A percentile compares a stretch with the other conserved stretches of the same genome.
These are phyloP conservation scores for Coemansia sp. DNA, from an alignment of 192 early-diverging fungal genomes.

Conservation along the genomic window DNA sequence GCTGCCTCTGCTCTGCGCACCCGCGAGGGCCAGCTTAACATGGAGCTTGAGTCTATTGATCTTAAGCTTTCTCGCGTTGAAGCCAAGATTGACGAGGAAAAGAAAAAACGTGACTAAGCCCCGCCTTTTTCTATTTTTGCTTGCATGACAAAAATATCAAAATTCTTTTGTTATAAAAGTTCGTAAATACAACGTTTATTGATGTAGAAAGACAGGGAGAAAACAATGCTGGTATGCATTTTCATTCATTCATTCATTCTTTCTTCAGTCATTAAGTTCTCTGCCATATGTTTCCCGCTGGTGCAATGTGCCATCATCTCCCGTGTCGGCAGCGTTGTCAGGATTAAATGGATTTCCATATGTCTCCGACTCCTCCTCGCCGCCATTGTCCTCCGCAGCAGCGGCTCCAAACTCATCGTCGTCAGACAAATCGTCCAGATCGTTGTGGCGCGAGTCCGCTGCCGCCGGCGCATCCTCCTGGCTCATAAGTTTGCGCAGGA, in stretches of 20 bases:
- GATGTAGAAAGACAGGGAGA: background rate
- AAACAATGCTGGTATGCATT: background rate
- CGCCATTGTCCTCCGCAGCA: background rate
- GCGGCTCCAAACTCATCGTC: background rate
- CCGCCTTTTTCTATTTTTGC: background rate
- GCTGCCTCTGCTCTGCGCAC: slow-evolving; percentile 15
- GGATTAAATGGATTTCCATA: background rate
- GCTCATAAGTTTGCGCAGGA: slow-evolving; percentile 33
- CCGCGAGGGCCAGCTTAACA: slow-evolving; percentile 21
- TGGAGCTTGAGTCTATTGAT: slow-evolving; percentile 37
- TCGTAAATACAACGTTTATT: slow-evolving; percentile 14
- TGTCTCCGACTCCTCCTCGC: background rate
- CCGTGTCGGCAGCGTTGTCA: background rate
- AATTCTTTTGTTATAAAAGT: no score
- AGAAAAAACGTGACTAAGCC: slow-evolving; percentile 4
- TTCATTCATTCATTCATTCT: background rate
- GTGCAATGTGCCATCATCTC: background rate
- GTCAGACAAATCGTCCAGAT: background rate
- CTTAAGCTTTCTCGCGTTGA: slow-evolving; percentile 39
- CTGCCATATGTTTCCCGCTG: slow-evolving; percentile 9
- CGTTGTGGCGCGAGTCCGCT: slow-evolving; percentile 6
- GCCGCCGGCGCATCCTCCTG: slow-evolving; percentile 15
- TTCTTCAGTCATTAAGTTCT: background rate
- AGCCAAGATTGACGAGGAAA: slow-evolving; percentile 13
- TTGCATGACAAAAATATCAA: no score